Percentiles rank a stretch among this genome's conserved stretches.
These are phyloP conservation scores for Colletotrichum acutatum DNA, from an alignment of 2,329 filamentous ascomycete species.

Conservation along the genomic window DNA sequence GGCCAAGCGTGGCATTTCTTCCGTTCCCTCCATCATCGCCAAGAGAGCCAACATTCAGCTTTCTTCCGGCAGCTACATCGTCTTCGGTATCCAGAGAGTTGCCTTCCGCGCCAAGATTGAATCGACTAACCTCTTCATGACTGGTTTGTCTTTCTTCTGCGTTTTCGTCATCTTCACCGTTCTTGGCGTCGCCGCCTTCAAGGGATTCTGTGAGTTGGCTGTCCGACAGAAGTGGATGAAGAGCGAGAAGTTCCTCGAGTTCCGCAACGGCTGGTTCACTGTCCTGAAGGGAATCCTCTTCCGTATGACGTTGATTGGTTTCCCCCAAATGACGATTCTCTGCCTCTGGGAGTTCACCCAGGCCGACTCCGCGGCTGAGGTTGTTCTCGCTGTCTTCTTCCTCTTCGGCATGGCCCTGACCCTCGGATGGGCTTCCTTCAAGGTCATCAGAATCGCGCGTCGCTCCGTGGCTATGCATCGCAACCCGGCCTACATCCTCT, in stretches of 20 bases:
- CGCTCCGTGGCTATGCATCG: slow-evolving; percentile 92
- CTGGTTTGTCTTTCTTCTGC: slow-evolving; percentile 88
- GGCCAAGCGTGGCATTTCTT: slow-evolving; percentile 58
- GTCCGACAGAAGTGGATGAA: slow-evolving; percentile 83
- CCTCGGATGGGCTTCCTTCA: slow-evolving; percentile 86
- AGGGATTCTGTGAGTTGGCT: slow-evolving; percentile 81
- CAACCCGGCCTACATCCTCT: slow-evolving; percentile 96
- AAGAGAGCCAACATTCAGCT: slow-evolving; percentile 67
- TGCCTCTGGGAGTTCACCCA: slow-evolving; percentile 94
- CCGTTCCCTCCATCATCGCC: slow-evolving; percentile 46
- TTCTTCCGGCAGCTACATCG: slow-evolving; percentile 66
- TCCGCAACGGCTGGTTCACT: slow-evolving; percentile 93
- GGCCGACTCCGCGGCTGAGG: slow-evolving; percentile 84
- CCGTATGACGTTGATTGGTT: slow-evolving; percentile 89
- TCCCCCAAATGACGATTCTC: slow-evolving; percentile 89
- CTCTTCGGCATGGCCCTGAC: slow-evolving; percentile 82
- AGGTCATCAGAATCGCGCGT: slow-evolving; percentile 89
- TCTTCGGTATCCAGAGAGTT: slow-evolving; percentile 88
- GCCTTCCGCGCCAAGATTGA: slow-evolving; percentile 89
- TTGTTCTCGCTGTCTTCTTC: slow-evolving; percentile 90
- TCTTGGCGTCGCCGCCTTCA: slow-evolving; percentile 80
- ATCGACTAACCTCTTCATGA: slow-evolving; percentile 92
- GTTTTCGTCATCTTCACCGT: slow-evolving; percentile 83
- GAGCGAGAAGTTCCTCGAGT: slow-evolving; percentile 87
- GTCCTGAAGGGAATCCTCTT: slow-evolving; percentile 95